Evolutionary conservation across 2,329 filamentous ascomycete species (phyloP), one percentile per base, ranked within the genome.

Genomic region (Chrysosporium keratinophilum): DNA sequence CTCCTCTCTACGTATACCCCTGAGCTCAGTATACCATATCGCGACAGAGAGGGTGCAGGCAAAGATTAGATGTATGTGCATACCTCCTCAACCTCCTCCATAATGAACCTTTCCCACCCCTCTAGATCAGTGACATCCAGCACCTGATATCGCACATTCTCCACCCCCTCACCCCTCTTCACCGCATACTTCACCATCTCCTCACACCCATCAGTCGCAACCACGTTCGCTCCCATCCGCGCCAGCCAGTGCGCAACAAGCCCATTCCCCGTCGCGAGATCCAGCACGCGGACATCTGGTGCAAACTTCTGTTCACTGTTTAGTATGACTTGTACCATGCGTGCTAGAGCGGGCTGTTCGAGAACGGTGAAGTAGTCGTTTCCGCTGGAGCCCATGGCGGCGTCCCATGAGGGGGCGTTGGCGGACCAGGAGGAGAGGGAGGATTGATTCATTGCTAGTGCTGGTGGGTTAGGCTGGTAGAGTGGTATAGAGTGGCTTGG

Each of bases 211-310:
- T 78, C 76, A 1, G 75, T 74, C 1, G 73, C 76, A 3, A 72
- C 57, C 11, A 77, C 71, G 1, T 57, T 54, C 0, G 67, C 67
- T 9, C 68, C 70, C 19, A 65, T 56, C 9, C 59, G 60, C 1
- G 67, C 69, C 14, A 78, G 64, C 67, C 70, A 73, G 19, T 74
- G 69, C 14, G 75, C 72, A 15, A 71, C 69, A 23, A 78, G 67
- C 20, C 75, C 75, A 54, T 76, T 78, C 39, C 75, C 75, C 0
- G 73, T 76, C 2, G 74, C 73, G n/a, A 78, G 64, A 52, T 78
- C 75, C 5, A 78, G 65, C 0, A 71, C 72, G 5, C 61, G 61
- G 5, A 41, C 5, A 10, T 40, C 5, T 1, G 14, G 19, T 10
- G 3, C 3, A 20, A 49, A 49, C 15, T 11, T 23, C 17, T 49